A percentile compares a stretch with the other conserved stretches of the same genome.
Conservation (phyloP, 139 green algal genomes). For the Closterium sp. region DNA sequence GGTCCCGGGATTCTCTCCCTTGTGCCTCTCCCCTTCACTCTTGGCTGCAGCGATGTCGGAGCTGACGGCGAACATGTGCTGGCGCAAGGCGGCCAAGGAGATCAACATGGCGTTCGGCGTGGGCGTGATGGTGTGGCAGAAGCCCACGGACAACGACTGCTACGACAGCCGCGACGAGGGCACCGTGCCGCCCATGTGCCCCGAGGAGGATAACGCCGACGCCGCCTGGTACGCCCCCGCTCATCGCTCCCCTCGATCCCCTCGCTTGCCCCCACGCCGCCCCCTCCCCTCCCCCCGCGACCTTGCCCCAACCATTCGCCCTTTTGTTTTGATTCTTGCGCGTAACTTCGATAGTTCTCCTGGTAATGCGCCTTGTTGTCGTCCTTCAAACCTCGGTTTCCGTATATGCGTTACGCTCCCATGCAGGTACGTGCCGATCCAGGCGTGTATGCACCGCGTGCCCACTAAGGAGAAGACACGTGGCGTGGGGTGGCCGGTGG, state of each 20-base stretch:
- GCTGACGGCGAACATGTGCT: constrained; percentile 20
- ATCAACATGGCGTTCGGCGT: neutral
- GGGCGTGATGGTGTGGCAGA: constrained; percentile 35
- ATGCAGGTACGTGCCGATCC: constrained; percentile 26
- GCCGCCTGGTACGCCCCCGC: constrained; percentile 30
- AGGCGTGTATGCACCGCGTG: constrained; percentile 28
- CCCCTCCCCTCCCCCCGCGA: neutral
- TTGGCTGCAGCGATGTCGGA: constrained; percentile 9
- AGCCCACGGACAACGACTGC: constrained; percentile 38
- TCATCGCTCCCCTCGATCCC: neutral
- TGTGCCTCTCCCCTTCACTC: neutral
- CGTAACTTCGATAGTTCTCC: neutral
- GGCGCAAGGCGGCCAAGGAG: constrained; percentile 13
- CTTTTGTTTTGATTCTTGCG: no score
- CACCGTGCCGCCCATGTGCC: constrained; percentile 1
- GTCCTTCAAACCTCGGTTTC: neutral
- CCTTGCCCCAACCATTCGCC: no score
- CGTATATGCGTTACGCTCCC: neutral
- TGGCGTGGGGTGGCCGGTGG: constrained; percentile 9
- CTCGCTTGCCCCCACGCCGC: neutral
- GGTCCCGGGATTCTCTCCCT: neutral
- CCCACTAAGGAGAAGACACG: neutral
- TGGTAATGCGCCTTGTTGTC: neutral
- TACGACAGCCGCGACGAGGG: constrained; percentile 21
- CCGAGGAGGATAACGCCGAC: constrained; percentile 35